Evolutionary conservation across 148 eudicot genomes (phyloP).

Genomic region (Camellia sinensis): DNA sequence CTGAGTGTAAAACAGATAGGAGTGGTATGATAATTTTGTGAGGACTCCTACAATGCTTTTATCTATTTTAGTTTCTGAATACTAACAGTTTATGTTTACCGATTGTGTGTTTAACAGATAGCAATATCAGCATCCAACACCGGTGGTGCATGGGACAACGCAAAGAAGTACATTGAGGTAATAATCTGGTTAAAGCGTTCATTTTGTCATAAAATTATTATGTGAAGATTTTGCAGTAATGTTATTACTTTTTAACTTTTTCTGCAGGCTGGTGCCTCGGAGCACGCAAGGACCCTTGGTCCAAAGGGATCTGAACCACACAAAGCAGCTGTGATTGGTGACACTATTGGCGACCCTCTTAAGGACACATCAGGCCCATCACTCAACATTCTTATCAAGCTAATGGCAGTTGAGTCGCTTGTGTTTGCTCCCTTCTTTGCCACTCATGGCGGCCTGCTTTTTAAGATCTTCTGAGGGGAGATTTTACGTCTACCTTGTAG

Average conservation of each 20-base stretch:
- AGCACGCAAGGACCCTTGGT: constrained; percentile 72
- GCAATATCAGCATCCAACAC: constrained; percentile 92
- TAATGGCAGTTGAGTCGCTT: constrained; percentile 87
- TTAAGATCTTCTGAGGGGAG: constrained; percentile 7
- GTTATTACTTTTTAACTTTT: not conserved
- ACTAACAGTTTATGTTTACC: not conserved
- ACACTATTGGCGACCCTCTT: constrained; percentile 80
- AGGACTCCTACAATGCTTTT: not conserved
- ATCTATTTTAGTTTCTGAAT: not conserved
- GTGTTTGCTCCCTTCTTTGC: constrained; percentile 93
- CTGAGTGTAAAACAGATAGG: not conserved
- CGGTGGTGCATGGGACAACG: constrained; percentile 95
- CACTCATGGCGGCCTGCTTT: constrained; percentile 17
- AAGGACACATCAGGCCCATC: constrained; percentile 91
- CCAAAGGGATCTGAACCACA: constrained; percentile 88
- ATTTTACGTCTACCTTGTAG: not conserved
- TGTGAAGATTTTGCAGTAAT: not conserved
- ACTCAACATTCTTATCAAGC: constrained; percentile 82
- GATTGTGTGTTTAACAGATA: constrained; percentile 30
- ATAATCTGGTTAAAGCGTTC: not conserved
- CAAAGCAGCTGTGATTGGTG: constrained; percentile 92
- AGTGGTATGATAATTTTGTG: not conserved
- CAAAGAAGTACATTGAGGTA: constrained; percentile 96
- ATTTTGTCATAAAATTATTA: not conserved
- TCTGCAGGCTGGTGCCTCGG: constrained; percentile 77